Conservation (phyloP, 306 rosid genomes). For the Sophora flavescens region DNA sequence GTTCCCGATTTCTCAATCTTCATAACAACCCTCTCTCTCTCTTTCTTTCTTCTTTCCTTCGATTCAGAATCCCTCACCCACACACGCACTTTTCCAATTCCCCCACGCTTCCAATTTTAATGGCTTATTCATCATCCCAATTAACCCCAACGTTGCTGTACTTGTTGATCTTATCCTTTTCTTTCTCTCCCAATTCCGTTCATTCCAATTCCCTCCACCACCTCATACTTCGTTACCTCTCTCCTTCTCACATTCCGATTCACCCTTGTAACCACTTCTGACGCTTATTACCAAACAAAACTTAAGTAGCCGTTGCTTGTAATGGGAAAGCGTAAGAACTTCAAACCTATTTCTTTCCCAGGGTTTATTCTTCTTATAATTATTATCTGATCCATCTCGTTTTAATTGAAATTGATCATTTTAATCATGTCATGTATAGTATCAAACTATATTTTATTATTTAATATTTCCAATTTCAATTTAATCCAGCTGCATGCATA, state of each 20-base stretch:
- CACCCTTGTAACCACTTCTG: slow-evolving; percentile 51
- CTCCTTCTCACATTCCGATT: slow-evolving; percentile 51
- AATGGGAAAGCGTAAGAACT: slow-evolving; percentile 88
- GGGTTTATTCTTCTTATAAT: too few species aligned
- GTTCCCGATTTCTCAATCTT: not conserved
- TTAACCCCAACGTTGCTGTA: slow-evolving; percentile 29
- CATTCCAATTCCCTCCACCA: slow-evolving; percentile 54
- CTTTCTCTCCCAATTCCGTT: slow-evolving; percentile 44
- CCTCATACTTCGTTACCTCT: slow-evolving; percentile 46
- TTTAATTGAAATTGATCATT: not conserved
- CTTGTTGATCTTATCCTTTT: not conserved
- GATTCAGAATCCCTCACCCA: slow-evolving; percentile 6
- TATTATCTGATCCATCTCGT: too few species aligned
- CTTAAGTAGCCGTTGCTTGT: slow-evolving; percentile 39
- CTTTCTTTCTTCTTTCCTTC: not conserved
- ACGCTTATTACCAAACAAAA: slow-evolving; percentile 3
- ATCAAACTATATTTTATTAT: too few species aligned
- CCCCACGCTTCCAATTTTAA: slow-evolving; percentile 47
- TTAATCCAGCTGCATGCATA: too few species aligned
- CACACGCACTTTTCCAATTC: not conserved
- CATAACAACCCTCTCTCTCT: not conserved
- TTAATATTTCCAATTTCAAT: too few species aligned
- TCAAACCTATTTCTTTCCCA: not conserved
- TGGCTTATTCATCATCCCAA: slow-evolving; percentile 64
- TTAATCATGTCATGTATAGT: not conserved